Conservation (phyloP, 2,329 filamentous ascomycete species). For the Alternaria dauci region DNA sequence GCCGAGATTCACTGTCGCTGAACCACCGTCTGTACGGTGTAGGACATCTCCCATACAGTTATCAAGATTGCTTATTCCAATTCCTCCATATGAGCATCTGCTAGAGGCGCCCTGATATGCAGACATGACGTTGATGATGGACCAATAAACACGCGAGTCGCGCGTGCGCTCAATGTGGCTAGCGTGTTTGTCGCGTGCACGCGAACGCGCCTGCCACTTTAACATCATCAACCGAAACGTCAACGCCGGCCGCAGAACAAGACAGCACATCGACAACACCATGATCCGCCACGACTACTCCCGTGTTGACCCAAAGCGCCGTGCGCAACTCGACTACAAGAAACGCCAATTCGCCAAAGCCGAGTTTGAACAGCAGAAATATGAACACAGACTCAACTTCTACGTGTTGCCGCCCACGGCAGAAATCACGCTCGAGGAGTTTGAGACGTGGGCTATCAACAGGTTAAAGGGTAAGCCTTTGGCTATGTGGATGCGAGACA, state of each 20-base stretch:
- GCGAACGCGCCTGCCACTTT: slow-evolving; percentile 34
- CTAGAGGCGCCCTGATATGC: no score
- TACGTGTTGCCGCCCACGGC: slow-evolving; percentile 87
- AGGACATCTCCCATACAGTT: rapidly evolving
- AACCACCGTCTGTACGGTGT: not conserved
- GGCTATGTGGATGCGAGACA: rapidly evolving
- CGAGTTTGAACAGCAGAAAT: slow-evolving; percentile 78
- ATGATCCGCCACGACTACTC: slow-evolving; percentile 53
- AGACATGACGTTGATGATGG: not conserved
- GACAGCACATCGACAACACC: slow-evolving; percentile 8
- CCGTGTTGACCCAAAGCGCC: slow-evolving; percentile 72
- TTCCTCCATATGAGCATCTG: no score
- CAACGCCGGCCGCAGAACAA: slow-evolving; percentile 14
- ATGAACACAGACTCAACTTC: slow-evolving; percentile 89
- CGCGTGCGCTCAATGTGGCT: slow-evolving; percentile 16
- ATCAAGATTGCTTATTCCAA: not conserved
- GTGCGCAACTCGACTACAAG: slow-evolving; percentile 77
- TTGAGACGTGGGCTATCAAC: slow-evolving; percentile 98
- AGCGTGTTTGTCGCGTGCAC: slow-evolving; percentile 28
- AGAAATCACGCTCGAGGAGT: slow-evolving; percentile 95
- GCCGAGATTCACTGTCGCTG: no score
- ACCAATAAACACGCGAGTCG: slow-evolving; percentile 4
- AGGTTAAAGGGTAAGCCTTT: slow-evolving; percentile 70
- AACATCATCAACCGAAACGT: slow-evolving; percentile 14
- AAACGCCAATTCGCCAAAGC: slow-evolving; percentile 87